These are phyloP conservation scores for Ganoderma multipileum DNA, from an alignment of 1,284 basidiomycete species.

Conservation along the genomic window DNA sequence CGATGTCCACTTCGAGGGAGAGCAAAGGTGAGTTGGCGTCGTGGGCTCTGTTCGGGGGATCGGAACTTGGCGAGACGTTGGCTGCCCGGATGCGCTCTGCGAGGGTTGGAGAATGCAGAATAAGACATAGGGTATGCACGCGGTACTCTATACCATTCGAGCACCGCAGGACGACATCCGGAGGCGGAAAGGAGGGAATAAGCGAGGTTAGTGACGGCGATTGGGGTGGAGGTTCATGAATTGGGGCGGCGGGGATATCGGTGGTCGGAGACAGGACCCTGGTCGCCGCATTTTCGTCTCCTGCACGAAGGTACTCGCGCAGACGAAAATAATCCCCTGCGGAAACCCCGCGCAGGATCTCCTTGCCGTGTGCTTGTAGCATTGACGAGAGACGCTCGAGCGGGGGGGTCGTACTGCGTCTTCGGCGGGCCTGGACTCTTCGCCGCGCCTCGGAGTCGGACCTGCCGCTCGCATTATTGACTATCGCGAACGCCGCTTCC, in stretches of 20 bases:
- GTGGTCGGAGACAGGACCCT: background rate
- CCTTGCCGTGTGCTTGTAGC: background rate
- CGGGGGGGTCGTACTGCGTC: background rate
- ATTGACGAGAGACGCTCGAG: background rate
- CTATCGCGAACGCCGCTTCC: background rate
- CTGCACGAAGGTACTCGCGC: background rate
- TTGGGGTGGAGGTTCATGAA: background rate
- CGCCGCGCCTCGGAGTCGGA: background rate
- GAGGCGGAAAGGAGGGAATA: background rate
- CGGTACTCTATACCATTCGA: constrained; percentile 53
- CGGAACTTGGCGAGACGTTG: background rate
- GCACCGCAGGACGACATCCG: constrained; percentile 52
- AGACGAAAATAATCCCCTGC: constrained; percentile 25
- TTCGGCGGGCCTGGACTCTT: too few species aligned
- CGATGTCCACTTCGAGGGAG: background rate
- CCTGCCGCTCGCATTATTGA: background rate
- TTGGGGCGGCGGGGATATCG: background rate
- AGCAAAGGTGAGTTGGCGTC: background rate
- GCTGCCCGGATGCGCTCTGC: background rate
- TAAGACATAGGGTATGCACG: constrained; percentile 27
- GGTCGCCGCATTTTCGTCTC: too few species aligned
- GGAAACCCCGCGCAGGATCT: constrained; percentile 12
- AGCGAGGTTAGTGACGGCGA: background rate
- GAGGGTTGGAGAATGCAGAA: background rate
- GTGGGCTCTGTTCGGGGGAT: background rate